A percentile compares a stretch with the other conserved stretches of the same genome.
Conservation (phyloP, 1,139 yeast genomes). For the Sugiyamaella castrensis region DNA sequence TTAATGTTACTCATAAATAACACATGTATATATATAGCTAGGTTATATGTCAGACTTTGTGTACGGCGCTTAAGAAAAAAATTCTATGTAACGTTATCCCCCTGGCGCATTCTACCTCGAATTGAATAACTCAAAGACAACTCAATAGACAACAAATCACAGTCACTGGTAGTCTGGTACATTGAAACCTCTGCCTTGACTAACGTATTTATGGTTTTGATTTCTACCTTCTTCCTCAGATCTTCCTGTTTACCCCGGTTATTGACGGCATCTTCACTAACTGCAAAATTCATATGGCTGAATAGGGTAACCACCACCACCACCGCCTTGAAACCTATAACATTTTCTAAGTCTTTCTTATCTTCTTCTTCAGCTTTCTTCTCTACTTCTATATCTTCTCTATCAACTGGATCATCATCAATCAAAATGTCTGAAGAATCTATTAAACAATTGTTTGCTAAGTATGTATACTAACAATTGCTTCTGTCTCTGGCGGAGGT, state of each 20-base stretch:
- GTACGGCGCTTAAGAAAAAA: no score
- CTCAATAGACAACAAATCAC: no score
- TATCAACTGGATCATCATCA: background rate
- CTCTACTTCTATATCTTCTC: conserved; percentile 4
- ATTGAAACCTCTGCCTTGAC: no score
- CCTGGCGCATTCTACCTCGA: no score
- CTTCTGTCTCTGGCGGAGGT: background rate
- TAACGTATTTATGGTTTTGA: no score
- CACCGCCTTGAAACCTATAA: conserved; percentile 5
- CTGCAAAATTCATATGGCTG: background rate
- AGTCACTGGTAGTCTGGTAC: no score
- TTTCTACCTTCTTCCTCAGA: no score
- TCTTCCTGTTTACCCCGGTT: conserved; percentile 1
- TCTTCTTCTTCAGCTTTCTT: conserved; percentile 3
- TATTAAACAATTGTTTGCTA: conserved; percentile 22
- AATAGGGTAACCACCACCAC: conserved; percentile 7
- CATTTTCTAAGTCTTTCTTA: background rate
- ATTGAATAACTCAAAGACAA: no score
- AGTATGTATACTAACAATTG: conserved; percentile 19
- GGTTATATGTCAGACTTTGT: no score
- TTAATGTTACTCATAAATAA: no score
- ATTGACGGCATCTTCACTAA: conserved; percentile 14
- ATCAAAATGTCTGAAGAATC: conserved; percentile 26
- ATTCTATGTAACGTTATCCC: no score
- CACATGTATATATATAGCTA: no score